phyloP scores from a whole-genome alignment of 495 filamentous ascomycete genomes.

The Tetracladium marchalianum region DNA sequence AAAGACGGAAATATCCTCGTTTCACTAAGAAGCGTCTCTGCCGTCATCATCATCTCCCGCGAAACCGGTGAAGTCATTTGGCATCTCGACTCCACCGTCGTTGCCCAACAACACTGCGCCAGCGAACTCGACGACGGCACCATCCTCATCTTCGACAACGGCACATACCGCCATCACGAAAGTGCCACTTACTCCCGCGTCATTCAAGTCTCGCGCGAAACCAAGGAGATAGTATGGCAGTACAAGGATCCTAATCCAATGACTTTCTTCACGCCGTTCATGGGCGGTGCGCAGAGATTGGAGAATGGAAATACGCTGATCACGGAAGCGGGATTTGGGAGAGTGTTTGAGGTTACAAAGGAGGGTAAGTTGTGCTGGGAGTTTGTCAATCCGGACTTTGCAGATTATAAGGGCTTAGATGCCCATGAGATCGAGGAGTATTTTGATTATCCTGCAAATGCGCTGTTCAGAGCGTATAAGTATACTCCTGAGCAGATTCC shows the following conservation, averaged over 20 bases:
- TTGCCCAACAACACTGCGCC: constrained; percentile 37
- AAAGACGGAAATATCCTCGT: constrained; percentile 33
- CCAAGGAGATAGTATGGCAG: constrained; percentile 34
- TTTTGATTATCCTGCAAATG: constrained; percentile 27
- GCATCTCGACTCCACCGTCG: constrained; percentile 28
- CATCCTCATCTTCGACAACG: constrained; percentile 39
- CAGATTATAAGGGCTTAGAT: constrained; percentile 16
- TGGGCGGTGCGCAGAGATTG: constrained; percentile 36
- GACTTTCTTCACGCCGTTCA: constrained; percentile 39
- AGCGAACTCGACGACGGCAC: constrained; percentile 28
- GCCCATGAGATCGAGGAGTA: constrained; percentile 20
- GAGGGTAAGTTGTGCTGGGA: constrained; percentile 27
- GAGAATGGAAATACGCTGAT: constrained; percentile 31
- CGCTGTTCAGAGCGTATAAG: constrained; percentile 29
- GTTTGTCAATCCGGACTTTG: constrained; percentile 26
- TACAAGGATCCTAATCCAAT: constrained; percentile 32
- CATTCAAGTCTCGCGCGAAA: constrained; percentile 24
- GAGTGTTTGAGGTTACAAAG: constrained; percentile 26
- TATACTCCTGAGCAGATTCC: constrained; percentile 26
- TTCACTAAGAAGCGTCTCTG: constrained; percentile 30
- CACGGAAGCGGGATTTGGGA: constrained; percentile 29
- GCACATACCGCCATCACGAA: constrained; percentile 29
- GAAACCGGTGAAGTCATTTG: constrained; percentile 30
- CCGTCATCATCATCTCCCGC: constrained; percentile 32
- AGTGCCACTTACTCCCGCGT: constrained; percentile 33